Percentiles rank a stretch among this genome's conserved stretches.
phyloP scores from a whole-genome alignment of 352 stramenopile genomes.

The Phytophthora foliorum region DNA sequence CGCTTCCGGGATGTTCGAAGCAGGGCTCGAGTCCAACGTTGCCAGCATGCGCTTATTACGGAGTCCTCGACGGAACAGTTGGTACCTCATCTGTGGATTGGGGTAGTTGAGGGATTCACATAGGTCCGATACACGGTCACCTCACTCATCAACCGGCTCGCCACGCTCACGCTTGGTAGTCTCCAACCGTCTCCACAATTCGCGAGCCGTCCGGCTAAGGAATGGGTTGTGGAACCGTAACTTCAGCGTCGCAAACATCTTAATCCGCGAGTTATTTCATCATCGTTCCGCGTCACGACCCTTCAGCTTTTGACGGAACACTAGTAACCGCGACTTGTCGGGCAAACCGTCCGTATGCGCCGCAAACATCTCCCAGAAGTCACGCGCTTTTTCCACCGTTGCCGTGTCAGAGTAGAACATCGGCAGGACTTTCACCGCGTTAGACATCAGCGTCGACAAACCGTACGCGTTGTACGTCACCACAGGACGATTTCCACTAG shows the following conservation, averaged over 20 bases:
- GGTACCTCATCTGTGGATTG: neutral
- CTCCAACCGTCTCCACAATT: slow-evolving; percentile 4
- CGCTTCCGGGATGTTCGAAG: neutral
- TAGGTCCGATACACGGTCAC: slow-evolving; percentile 1
- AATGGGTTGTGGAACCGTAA: slow-evolving; percentile 5
- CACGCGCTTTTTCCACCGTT: neutral
- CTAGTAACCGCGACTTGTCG: neutral
- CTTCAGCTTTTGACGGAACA: neutral
- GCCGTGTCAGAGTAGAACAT: slow-evolving; percentile 1
- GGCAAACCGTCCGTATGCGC: neutral
- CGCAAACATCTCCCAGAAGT: slow-evolving; percentile 11
- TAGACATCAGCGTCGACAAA: neutral
- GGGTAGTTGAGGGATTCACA: slow-evolving; percentile 10
- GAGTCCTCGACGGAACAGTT: neutral
- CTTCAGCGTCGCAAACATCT: neutral
- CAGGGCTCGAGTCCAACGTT: neutral
- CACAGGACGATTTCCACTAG: no score
- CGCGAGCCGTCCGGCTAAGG: neutral
- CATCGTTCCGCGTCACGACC: neutral
- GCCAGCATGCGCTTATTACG: neutral
- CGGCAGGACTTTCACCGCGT: neutral
- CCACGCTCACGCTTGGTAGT: neutral
- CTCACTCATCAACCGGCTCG: slow-evolving; percentile 2
- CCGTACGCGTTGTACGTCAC: no score
- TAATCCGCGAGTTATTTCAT: neutral